phyloP scores from a whole-genome alignment of 768 basidiomycete genomes.

The Xanthoconium purpureum region DNA sequence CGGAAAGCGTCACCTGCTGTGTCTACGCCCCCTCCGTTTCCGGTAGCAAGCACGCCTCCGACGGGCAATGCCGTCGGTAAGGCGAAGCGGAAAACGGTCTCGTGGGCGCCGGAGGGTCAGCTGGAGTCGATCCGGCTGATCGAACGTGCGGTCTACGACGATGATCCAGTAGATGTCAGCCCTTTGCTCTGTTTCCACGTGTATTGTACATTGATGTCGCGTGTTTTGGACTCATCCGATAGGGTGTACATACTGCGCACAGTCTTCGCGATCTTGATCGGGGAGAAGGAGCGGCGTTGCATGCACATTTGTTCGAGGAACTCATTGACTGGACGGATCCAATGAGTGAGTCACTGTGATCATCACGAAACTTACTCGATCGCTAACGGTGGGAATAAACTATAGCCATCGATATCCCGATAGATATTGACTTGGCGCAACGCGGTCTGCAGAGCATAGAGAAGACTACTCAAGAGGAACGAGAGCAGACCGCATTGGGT shows the following conservation, averaged over 20 bases:
- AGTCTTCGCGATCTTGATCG: conserved; percentile 84
- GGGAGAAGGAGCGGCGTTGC: conserved; percentile 82
- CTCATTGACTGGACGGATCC: conserved; percentile 85
- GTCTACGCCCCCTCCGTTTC: conserved; percentile 51
- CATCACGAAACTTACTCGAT: conserved; percentile 16
- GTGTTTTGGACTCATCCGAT: conserved; percentile 37
- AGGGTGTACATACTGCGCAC: conserved; percentile 71
- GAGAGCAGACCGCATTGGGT: conserved; percentile 73
- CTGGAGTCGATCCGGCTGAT: conserved; percentile 77
- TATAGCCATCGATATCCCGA: conserved; percentile 62
- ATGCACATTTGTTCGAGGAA: conserved; percentile 82
- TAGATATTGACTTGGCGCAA: conserved; percentile 47
- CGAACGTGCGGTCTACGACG: conserved; percentile 85
- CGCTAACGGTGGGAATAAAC: conserved; percentile 16
- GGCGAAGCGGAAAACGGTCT: conserved; percentile 74
- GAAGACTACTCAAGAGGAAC: conserved; percentile 66
- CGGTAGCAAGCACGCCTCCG: conserved; percentile 31
- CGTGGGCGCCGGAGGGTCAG: conserved; percentile 71
- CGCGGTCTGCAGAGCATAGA: conserved; percentile 72
- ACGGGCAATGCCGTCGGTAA: conserved; percentile 39
- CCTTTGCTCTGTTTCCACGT: conserved; percentile 39
- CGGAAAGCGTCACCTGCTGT: conserved; percentile 61
- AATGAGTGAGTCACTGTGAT: conserved; percentile 53
- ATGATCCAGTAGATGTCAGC: conserved; percentile 86
- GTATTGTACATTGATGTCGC: conserved; percentile 52